These are phyloP conservation scores for Cutaneotrichosporon sp. DNA, from an alignment of 1,284 basidiomycete genomes.

Conservation along the genomic window DNA sequence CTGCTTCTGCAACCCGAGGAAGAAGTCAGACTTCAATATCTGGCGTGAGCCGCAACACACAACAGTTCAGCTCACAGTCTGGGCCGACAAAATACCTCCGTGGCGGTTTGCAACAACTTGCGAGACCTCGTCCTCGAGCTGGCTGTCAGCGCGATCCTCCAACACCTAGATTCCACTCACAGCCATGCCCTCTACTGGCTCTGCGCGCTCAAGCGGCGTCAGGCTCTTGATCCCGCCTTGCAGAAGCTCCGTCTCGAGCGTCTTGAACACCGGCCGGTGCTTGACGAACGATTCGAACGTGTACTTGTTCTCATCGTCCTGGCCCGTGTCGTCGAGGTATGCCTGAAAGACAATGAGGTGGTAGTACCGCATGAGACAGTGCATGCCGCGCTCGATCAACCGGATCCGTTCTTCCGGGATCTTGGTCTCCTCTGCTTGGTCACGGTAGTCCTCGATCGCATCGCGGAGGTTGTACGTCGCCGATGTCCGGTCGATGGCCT, in stretches of 20 bases:
- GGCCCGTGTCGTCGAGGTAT: conserved; percentile 79
- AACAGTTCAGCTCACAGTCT: conserved; percentile 27
- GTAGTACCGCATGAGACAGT: conserved; percentile 80
- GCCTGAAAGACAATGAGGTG: conserved; percentile 91
- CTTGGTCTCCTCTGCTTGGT: conserved; percentile 65
- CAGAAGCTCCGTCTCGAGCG: conserved; percentile 85
- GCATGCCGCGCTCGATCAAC: conserved; percentile 68
- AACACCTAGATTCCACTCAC: conserved; percentile 47
- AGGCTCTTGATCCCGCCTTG: conserved; percentile 74
- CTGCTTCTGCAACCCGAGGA: conserved; percentile 91
- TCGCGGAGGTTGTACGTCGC: conserved; percentile 79
- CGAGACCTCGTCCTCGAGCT: conserved; percentile 73
- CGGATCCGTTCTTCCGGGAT: conserved; percentile 64
- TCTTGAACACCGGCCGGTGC: conserved; percentile 86
- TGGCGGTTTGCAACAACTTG: conserved; percentile 76
- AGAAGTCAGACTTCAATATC: conserved; percentile 97
- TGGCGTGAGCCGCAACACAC: conserved; percentile 48
- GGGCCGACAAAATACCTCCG: conserved; percentile 73
- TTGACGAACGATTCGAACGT: conserved; percentile 76
- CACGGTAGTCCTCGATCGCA: conserved; percentile 71
- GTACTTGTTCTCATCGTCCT: conserved; percentile 71
- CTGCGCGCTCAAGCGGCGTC: conserved; percentile 75
- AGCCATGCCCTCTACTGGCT: conserved; percentile 68
- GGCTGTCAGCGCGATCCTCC: not conserved
- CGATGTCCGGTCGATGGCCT: conserved; percentile 82